A percentile compares a stretch with the other conserved stretches of the same genome.
phyloP scores from a whole-genome alignment of 106 monocot species.

The Dendrobium chrysotoxum region DNA sequence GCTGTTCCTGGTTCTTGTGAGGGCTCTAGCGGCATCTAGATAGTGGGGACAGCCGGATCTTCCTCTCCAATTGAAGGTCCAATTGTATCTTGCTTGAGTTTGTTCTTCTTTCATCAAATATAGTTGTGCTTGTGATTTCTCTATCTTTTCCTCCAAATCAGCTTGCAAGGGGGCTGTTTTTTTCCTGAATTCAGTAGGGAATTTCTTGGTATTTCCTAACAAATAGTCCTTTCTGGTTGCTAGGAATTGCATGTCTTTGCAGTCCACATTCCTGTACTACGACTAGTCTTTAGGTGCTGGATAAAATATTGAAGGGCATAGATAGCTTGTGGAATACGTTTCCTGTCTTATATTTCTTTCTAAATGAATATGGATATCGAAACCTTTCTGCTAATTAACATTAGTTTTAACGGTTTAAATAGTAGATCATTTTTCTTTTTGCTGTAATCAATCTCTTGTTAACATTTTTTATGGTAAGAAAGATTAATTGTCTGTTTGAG shows the following conservation, averaged over 20 bases:
- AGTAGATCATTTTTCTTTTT: neutral
- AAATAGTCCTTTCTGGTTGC: neutral
- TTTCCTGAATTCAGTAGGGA: too few species aligned
- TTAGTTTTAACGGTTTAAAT: neutral
- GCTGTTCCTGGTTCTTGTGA: too few species aligned
- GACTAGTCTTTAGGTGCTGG: neutral
- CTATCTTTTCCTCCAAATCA: too few species aligned
- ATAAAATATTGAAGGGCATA: neutral
- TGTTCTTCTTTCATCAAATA: too few species aligned
- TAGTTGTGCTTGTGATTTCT: too few species aligned
- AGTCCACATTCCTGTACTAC: neutral
- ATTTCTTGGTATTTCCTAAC: too few species aligned
- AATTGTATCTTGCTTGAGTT: too few species aligned
- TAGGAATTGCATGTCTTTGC: neutral
- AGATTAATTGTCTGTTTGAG: neutral
- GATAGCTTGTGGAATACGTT: neutral
- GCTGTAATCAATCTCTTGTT: neutral
- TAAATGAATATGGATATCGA: neutral
- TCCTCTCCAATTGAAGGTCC: too few species aligned
- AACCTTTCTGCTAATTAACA: neutral
- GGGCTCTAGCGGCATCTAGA: too few species aligned
- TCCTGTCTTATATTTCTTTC: neutral
- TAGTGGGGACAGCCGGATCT: too few species aligned
- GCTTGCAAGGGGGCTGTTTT: too few species aligned
- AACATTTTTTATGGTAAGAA: neutral